Base-by-base conservation (phyloP, 306 rosid genomes). In the Gleditsia sinensis region DNA sequence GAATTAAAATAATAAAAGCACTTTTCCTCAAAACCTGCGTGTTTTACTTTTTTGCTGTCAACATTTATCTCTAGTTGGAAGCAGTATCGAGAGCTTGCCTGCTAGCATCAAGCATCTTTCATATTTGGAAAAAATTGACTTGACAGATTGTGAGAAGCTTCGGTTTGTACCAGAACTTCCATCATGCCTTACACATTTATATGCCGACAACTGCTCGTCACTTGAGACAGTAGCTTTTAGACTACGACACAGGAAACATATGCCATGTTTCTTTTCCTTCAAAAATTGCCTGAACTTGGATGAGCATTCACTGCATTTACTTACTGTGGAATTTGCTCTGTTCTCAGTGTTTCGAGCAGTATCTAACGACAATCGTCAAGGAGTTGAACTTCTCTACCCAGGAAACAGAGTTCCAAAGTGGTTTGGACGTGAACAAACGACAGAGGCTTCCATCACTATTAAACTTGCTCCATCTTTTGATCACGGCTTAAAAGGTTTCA, bases 101-200 rank as follows among this genome's bases (percentile, higher is more conserved):
- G 17, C 50, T 3, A 6, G 16, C 58, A 21, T 51, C 7, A 7
- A 51, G 7, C 32, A 21, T 23, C 32, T 21, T 53, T 21, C n/a
- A 10, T 9, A 4, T 6, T 5, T 53, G 16, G 4, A 3, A 10
- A 0, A 0, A 2, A 3, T 53, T 9, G 0, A 0, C 12, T 2
- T 53, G 7, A 23, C 0, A 9, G 0, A 1, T 0, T 53, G 59
- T 7, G 5, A 3, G 13, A 53, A 16, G 50, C 77, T 78, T 14
- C 34, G 24, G 21, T 50, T 40, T 20, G 3, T 78, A 3, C 77
- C 71, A 1, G 59, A 40, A 32, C 77, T 70, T 42, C 77, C 72
- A 20, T 59, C 49, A 19, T 67, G 40, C 69, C 3, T 72, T 23
- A 9, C 1, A n/a, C 9, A 10, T 0, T 32, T 79, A 0, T 0